phyloP scores from a whole-genome alignment of 768 basidiomycete species.

The Boletus rufocinnamomeus region DNA sequence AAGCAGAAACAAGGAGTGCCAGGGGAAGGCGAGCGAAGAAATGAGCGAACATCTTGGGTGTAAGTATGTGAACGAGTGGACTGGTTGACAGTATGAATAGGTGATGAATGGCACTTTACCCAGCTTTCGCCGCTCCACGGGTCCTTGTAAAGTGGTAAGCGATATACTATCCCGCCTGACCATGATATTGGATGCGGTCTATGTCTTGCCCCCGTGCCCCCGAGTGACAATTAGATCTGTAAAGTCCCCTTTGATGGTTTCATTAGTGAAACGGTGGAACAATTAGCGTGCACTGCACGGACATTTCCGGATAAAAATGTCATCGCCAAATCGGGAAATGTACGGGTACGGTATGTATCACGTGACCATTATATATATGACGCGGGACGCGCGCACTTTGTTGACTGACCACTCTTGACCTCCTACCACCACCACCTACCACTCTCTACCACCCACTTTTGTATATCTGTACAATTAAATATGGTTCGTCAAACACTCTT shows the following conservation, averaged over 20 bases:
- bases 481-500: constrained; percentile 26
- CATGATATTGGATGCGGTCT: constrained; percentile 69
- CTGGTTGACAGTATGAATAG: constrained; percentile 2
- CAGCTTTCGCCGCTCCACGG: not conserved
- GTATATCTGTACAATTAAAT: constrained; percentile 26
- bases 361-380: constrained; percentile 39
- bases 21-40: constrained; percentile 18
- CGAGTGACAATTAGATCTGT: constrained; percentile 80
- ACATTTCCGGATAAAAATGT: not conserved
- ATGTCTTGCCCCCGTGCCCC: constrained; percentile 88
- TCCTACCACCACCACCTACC: constrained; percentile 28
- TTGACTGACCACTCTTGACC: constrained; percentile 35
- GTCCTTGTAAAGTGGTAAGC: too few relatives aligned
- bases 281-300: too few relatives aligned
- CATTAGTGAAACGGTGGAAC: too few relatives aligned
- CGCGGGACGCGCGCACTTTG: constrained; percentile 34
- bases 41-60: constrained; percentile 15
- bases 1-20: constrained; percentile 16
- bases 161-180: constrained; percentile 78
- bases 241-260: constrained; percentile 81
- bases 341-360: constrained; percentile 18
- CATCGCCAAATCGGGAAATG: constrained; percentile 21
- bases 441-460: constrained; percentile 7
- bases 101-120: not conserved
- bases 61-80: not conserved